phyloP scores from a whole-genome alignment of 371 early-diverging fungal genomes.

The Syncephalis plumigaleata region DNA sequence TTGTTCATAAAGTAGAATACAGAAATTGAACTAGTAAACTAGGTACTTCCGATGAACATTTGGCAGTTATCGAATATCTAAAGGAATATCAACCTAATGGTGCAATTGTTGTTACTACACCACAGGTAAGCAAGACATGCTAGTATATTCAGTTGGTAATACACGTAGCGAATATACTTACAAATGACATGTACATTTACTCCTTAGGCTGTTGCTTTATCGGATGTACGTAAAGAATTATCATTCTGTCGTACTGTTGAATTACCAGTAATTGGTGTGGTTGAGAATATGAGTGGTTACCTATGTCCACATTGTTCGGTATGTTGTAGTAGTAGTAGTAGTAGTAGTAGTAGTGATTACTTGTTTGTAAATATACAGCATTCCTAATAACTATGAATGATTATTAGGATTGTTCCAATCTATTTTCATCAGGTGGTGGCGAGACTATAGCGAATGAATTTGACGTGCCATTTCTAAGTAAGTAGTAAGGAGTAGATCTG shows the following conservation, averaged over 20 bases:
- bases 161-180: neutral
- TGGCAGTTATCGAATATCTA: slow-evolving; percentile 57
- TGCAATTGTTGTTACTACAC: slow-evolving; percentile 83
- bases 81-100: slow-evolving; percentile 61
- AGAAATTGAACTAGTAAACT: neutral
- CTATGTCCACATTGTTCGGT: slow-evolving; percentile 76
- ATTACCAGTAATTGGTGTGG: slow-evolving; percentile 63
- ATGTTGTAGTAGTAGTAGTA: slow-evolving; percentile 9
- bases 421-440: slow-evolving; percentile 89
- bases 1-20: too few relatives aligned
- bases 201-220: slow-evolving; percentile 41
- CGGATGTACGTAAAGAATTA: slow-evolving; percentile 76
- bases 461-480: slow-evolving; percentile 12
- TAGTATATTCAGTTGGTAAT: neutral
- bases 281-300: slow-evolving; percentile 92
- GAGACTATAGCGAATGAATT: slow-evolving; percentile 72
- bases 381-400: slow-evolving; percentile 9
- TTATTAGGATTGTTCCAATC: slow-evolving; percentile 68
- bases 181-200: neutral
- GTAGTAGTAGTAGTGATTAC: neutral
- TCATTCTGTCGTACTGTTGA: slow-evolving; percentile 70
- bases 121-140: slow-evolving; percentile 53
- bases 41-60: slow-evolving; percentile 87
- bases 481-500: too few relatives aligned
- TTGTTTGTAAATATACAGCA: too few relatives aligned